These are phyloP conservation scores for Boletus speciosus DNA, from an alignment of 768 basidiomycete species.

Conservation along the genomic window DNA sequence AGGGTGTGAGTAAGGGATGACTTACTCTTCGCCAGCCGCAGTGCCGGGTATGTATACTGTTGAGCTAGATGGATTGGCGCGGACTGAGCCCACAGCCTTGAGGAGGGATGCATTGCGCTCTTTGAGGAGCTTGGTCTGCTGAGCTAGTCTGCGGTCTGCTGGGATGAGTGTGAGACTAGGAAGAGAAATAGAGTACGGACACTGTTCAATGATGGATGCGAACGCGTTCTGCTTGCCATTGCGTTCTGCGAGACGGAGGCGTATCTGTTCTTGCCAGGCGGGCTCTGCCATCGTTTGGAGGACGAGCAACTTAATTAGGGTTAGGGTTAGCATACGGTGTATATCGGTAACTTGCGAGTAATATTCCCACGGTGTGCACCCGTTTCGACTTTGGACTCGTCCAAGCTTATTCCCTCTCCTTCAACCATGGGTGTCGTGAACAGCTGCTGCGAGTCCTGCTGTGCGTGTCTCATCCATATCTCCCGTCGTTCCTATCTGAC, in stretches of 20 bases:
- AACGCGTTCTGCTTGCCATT: conserved; percentile 80
- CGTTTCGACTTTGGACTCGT: conserved; percentile 14
- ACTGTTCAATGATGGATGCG: conserved; percentile 87
- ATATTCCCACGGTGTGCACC: conserved; percentile 24
- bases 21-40: conserved; percentile 66
- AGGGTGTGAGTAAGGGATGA: not conserved
- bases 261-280: conserved; percentile 78
- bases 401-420: not conserved
- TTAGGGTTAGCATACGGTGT: conserved; percentile 21
- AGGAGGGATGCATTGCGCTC: conserved; percentile 89
- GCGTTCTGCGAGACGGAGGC: conserved; percentile 75
- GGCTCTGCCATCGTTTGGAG: conserved; percentile 69
- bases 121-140: conserved; percentile 88
- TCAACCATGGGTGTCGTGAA: conserved; percentile 64
- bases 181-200: conserved; percentile 44
- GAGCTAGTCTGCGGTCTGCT: conserved; percentile 85
- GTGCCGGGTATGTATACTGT: conserved; percentile 59
- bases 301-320: conserved; percentile 9
- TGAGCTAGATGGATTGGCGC: conserved; percentile 56
- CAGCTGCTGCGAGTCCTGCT: conserved; percentile 84
- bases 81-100: conserved; percentile 75
- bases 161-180: conserved; percentile 9
- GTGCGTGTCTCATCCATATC: conserved; percentile 41
- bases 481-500: conserved; percentile 6
- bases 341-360: conserved; percentile 19